phyloP scores from a whole-genome alignment of 768 basidiomycete genomes.

The Sarcomyxa edulis region DNA sequence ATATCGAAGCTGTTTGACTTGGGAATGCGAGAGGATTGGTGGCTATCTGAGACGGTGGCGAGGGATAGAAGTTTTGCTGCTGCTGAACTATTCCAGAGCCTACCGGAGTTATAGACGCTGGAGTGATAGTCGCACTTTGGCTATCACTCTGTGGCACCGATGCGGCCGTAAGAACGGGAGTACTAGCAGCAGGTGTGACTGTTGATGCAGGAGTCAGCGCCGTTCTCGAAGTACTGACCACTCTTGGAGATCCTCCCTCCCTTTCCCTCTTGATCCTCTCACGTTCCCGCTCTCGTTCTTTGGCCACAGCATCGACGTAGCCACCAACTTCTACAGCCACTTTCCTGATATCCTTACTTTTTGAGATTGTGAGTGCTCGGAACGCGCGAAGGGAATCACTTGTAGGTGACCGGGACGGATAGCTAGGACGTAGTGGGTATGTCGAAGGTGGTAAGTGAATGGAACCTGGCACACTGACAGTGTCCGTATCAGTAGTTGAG shows the following conservation, averaged over 20 bases:
- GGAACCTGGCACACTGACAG: constrained; percentile 1
- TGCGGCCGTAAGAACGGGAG: constrained; percentile 10
- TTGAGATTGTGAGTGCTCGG: constrained; percentile 47
- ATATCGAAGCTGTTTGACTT: too few relatives aligned
- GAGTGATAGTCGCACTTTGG: too few relatives aligned
- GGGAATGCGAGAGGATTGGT: too few relatives aligned
- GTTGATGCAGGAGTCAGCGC: constrained; percentile 19
- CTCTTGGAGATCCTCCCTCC: constrained; percentile 38
- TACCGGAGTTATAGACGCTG: constrained; percentile 15
- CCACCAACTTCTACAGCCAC: constrained; percentile 58
- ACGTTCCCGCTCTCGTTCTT: constrained; percentile 73
- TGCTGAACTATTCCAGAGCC: constrained; percentile 20
- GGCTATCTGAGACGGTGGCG: too few relatives aligned
- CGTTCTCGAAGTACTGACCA: constrained; percentile 21
- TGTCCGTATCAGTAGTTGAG: constrained; percentile 3
- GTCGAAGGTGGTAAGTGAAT: background rate
- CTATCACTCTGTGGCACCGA: background rate
- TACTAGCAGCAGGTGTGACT: constrained; percentile 7
- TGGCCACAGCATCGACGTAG: constrained; percentile 72
- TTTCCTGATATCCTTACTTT: constrained; percentile 41
- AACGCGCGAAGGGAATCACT: constrained; percentile 34
- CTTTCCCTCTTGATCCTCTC: constrained; percentile 67
- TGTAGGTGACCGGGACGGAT: constrained; percentile 23
- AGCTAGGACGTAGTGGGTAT: constrained; percentile 5
- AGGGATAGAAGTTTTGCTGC: constrained; percentile 51